Conservation (phyloP, 495 filamentous ascomycete genomes). For the Aspergillus nanangensis region DNA sequence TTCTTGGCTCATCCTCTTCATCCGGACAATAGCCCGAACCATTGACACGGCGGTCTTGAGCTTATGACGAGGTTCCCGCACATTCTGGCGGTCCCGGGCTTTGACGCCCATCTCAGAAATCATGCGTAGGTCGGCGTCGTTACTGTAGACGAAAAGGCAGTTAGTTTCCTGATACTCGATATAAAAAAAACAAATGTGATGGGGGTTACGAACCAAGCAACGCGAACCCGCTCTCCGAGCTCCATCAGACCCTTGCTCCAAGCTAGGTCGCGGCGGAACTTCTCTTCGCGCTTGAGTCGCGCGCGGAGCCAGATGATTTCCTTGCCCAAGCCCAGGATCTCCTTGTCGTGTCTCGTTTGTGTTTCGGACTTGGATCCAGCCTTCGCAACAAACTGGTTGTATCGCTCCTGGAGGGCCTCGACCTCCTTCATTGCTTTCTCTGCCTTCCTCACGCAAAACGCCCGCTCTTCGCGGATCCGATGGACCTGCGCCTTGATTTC, state of each 20-base stretch:
- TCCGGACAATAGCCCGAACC: conserved; percentile 51
- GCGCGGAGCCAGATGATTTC: conserved; percentile 88
- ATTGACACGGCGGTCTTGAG: conserved; percentile 46
- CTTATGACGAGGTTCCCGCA: conserved; percentile 35
- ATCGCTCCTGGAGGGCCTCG: conserved; percentile 47
- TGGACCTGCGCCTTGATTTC: conserved; percentile 55
- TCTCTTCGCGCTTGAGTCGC: conserved; percentile 70
- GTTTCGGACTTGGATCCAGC: conserved; percentile 34
- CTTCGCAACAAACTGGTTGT: conserved; percentile 50
- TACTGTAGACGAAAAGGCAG: conserved; percentile 51
- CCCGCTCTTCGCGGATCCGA: conserved; percentile 56
- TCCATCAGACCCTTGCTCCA: conserved; percentile 82
- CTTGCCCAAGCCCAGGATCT: conserved; percentile 77
- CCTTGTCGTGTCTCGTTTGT: conserved; percentile 64
- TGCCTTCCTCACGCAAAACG: conserved; percentile 43
- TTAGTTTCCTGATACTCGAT: conserved; percentile 5
- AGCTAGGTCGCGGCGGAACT: conserved; percentile 68
- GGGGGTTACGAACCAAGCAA: conserved; percentile 68
- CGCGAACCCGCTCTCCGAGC: conserved; percentile 65
- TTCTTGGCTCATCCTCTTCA: conserved; percentile 47
- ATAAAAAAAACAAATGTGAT: conserved; percentile 11
- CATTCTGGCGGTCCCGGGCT: conserved; percentile 24
- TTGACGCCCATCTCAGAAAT: conserved; percentile 74
- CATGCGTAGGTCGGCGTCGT: conserved; percentile 83
- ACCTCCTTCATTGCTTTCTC: conserved; percentile 47